phyloP scores from a whole-genome alignment of 345 rosid species.

The Citrus reticulata region DNA sequence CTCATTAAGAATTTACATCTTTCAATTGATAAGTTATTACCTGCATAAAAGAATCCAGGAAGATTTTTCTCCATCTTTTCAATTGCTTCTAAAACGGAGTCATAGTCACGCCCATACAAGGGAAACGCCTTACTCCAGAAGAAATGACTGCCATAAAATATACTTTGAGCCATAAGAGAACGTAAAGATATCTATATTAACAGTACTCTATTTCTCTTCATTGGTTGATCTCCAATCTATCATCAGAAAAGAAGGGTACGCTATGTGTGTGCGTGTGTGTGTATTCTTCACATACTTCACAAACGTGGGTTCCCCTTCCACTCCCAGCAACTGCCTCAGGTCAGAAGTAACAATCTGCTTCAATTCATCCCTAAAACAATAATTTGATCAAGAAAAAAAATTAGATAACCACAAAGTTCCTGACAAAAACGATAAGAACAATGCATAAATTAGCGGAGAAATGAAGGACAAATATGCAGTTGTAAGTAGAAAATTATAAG shows the following conservation, averaged over 20 bases:
- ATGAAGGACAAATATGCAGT: background rate
- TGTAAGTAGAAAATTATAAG: background rate
- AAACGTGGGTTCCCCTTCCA: slow-evolving; percentile 84
- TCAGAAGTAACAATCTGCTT: slow-evolving; percentile 79
- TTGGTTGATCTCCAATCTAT: background rate
- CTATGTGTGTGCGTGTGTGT: no score
- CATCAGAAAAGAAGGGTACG: background rate
- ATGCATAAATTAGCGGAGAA: background rate
- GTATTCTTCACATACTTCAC: slow-evolving; percentile 53
- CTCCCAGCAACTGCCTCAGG: slow-evolving; percentile 74
- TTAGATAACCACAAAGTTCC: background rate
- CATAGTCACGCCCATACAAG: slow-evolving; percentile 65
- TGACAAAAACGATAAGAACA: background rate
- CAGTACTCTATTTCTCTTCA: background rate
- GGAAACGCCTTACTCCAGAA: slow-evolving; percentile 95
- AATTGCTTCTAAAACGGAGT: slow-evolving; percentile 58
- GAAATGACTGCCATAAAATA: slow-evolving; percentile 57
- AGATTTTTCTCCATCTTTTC: slow-evolving; percentile 77
- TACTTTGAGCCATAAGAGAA: background rate
- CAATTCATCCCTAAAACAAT: slow-evolving; percentile 56
- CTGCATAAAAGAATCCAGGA: slow-evolving; percentile 95
- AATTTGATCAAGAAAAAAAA: background rate
- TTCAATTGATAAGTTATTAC: slow-evolving; percentile 32
- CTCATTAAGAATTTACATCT: background rate
- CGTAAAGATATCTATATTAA: background rate